A percentile compares a stretch with the other conserved stretches of the same genome.
phyloP scores from a whole-genome alignment of 1,139 yeast species.

The Saccharomycopsis hybrid region DNA sequence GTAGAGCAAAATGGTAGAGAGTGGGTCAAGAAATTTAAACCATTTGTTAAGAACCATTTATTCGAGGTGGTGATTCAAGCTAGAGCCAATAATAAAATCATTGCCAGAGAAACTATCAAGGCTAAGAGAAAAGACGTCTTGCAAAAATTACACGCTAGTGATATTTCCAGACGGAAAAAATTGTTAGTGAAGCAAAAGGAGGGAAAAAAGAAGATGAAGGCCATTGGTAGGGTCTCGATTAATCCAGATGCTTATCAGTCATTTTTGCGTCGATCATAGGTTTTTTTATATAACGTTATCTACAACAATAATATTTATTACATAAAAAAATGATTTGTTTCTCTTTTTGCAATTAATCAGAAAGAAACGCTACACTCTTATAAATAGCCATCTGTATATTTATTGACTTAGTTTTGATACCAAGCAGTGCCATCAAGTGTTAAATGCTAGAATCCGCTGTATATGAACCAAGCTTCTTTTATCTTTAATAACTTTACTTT shows the following conservation, averaged over 20 bases:
- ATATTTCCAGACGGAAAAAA: constrained; percentile 83
- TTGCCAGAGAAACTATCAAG: constrained; percentile 90
- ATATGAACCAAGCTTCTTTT: too few relatives aligned
- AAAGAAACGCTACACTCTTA: too few relatives aligned
- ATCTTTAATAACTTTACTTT: too few relatives aligned
- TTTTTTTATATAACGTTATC: not conserved
- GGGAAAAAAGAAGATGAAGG: constrained; percentile 82
- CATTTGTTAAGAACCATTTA: constrained; percentile 70
- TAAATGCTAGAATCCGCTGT: too few relatives aligned
- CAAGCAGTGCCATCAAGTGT: too few relatives aligned
- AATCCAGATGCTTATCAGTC: constrained; percentile 84
- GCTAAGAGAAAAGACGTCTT: constrained; percentile 92
- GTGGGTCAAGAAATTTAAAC: constrained; percentile 77
- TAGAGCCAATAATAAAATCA: constrained; percentile 68
- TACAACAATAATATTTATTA: too few relatives aligned
- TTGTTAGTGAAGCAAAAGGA: constrained; percentile 84
- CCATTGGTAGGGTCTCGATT: constrained; percentile 70
- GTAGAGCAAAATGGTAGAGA: constrained; percentile 68
- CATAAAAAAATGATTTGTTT: too few relatives aligned
- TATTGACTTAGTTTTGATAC: too few relatives aligned
- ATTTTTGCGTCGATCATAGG: constrained; percentile 35
- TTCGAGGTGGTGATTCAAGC: constrained; percentile 95
- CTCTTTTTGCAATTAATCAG: too few relatives aligned
- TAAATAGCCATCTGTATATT: too few relatives aligned
- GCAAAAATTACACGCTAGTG: constrained; percentile 89